Evolutionary conservation across 148 eudicot species (phyloP).

Genomic region (Silene conica): DNA sequence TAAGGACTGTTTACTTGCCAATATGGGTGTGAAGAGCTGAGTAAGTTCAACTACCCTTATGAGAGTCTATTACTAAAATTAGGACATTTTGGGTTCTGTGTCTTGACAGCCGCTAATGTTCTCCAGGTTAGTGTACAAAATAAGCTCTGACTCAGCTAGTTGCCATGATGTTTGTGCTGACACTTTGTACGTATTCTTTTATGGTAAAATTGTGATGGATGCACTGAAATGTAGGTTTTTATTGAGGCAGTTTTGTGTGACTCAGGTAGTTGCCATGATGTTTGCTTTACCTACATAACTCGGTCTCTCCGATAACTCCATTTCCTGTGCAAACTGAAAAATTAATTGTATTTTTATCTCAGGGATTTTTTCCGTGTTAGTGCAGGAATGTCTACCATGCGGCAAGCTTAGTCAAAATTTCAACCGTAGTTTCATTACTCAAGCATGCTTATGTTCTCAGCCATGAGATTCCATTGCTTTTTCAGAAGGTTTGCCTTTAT

Average conservation of each 20-base stretch:
- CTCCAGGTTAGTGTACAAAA: not conserved
- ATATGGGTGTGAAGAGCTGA: too few relatives aligned
- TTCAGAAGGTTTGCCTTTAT: slow-evolving; percentile 58
- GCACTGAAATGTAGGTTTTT: not conserved
- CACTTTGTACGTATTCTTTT: not conserved
- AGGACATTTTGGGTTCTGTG: not conserved
- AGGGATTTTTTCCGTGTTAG: slow-evolving; percentile 11
- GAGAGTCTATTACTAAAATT: too few relatives aligned
- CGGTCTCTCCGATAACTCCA: not conserved
- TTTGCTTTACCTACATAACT: not conserved
- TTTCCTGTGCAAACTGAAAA: slow-evolving; percentile 1
- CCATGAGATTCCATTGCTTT: slow-evolving; percentile 71
- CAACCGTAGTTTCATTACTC: slow-evolving; percentile 44
- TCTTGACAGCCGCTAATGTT: not conserved
- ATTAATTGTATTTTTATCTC: not conserved
- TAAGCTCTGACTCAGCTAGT: not conserved
- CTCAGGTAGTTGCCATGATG: too few relatives aligned
- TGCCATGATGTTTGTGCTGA: not conserved
- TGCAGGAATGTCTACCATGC: slow-evolving; percentile 45
- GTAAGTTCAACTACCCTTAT: too few relatives aligned
- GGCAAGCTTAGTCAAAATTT: slow-evolving; percentile 35
- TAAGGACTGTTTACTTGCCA: too few relatives aligned
- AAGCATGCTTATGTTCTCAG: slow-evolving; percentile 59
- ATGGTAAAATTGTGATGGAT: not conserved
- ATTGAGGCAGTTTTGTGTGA: not conserved